Percentiles rank a stretch among this genome's conserved stretches.
Conservation (phyloP, 2,329 filamentous ascomycete genomes). For the Ceratocystis diversiconidia region DNA sequence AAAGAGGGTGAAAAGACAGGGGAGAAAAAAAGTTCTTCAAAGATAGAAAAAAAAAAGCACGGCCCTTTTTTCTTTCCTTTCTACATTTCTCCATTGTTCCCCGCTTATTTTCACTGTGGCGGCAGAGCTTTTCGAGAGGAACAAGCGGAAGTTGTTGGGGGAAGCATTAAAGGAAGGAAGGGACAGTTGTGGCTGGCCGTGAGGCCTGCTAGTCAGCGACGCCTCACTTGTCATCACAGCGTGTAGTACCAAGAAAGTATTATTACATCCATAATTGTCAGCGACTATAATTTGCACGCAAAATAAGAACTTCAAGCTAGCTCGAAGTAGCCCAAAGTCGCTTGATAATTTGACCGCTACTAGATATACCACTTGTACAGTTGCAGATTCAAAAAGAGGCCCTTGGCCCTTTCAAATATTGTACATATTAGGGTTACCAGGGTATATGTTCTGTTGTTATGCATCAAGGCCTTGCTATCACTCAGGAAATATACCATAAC, state of each 20-base stretch:
- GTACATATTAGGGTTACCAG: no score
- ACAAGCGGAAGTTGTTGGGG: neutral
- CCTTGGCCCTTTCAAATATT: no score
- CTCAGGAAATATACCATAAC: no score
- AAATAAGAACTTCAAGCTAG: no score
- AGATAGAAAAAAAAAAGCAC: conserved; percentile 12
- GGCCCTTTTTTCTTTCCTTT: conserved; percentile 13
- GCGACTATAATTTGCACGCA: no score
- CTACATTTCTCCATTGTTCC: neutral
- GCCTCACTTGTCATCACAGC: neutral
- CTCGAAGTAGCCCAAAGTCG: no score
- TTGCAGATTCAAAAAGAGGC: no score
- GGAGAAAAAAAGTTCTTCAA: conserved; percentile 13
- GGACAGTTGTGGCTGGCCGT: neutral
- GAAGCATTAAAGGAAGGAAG: neutral
- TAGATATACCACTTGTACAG: no score
- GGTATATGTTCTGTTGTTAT: no score
- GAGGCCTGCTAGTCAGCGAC: neutral
- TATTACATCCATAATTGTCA: no score
- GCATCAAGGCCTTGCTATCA: no score
- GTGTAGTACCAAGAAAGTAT: neutral
- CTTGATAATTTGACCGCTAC: no score
- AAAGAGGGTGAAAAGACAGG: conserved; percentile 5
- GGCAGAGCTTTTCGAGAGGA: neutral
- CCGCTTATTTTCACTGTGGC: conserved; percentile 12